Evolutionary conservation across 768 basidiomycete genomes (phyloP).

Genomic region (Boletus rufocinnamomeus): DNA sequence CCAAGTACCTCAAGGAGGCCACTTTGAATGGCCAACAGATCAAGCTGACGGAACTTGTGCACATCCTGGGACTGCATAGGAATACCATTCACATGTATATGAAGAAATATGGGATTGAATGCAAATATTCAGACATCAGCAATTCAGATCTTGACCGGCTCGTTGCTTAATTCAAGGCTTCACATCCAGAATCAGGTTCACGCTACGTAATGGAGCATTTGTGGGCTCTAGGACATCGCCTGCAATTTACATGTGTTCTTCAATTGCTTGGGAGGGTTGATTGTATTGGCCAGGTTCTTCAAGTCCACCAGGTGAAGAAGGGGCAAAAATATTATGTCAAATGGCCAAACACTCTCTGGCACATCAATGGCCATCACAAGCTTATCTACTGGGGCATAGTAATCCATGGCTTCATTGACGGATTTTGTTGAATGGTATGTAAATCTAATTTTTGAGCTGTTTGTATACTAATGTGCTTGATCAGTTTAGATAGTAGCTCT

Average conservation of each 20-base stretch:
- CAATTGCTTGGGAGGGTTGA: background rate
- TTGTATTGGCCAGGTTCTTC: background rate
- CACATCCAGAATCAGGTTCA: too few relatives aligned
- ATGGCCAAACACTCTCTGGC: constrained; percentile 4
- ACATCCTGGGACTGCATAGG: too few relatives aligned
- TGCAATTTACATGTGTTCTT: background rate
- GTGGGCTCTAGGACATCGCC: too few relatives aligned
- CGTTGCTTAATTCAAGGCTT: too few relatives aligned
- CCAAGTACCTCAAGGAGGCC: too few relatives aligned
- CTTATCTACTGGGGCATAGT: constrained; percentile 27
- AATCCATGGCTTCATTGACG: constrained; percentile 29
- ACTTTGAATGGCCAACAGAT: too few relatives aligned
- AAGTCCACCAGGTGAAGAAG: background rate
- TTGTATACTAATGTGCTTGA: background rate
- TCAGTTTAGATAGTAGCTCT: background rate
- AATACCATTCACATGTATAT: too few relatives aligned
- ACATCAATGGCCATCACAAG: constrained; percentile 28
- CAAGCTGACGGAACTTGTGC: too few relatives aligned
- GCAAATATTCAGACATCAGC: too few relatives aligned
- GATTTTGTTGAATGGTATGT: constrained; percentile 30
- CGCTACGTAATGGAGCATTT: too few relatives aligned
- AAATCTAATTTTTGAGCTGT: background rate
- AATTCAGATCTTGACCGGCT: too few relatives aligned
- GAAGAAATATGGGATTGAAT: too few relatives aligned
- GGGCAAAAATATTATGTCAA: constrained; percentile 10